These are phyloP conservation scores for Penicillium ochrochloron DNA, from an alignment of 495 filamentous ascomycete genomes.

Conservation along the genomic window DNA sequence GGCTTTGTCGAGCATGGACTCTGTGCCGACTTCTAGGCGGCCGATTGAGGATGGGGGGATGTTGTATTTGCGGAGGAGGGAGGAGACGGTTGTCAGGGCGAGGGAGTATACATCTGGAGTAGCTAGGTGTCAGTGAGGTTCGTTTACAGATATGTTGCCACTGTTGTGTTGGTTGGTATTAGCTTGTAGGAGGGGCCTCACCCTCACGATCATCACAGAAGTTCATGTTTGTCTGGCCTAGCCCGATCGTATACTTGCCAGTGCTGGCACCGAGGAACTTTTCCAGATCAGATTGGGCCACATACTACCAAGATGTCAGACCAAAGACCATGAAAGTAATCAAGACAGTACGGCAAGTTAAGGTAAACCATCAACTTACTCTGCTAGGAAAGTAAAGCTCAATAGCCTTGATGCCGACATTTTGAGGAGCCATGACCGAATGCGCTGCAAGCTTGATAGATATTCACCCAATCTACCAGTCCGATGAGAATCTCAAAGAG, in stretches of 20 bases:
- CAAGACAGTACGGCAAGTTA: background rate
- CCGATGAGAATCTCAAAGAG: background rate
- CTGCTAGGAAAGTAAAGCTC: conserved; percentile 97
- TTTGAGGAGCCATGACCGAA: conserved; percentile 60
- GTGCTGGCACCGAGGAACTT: conserved; percentile 93
- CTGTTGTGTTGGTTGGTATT: background rate
- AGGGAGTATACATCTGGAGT: conserved; percentile 92
- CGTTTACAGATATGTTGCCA: background rate
- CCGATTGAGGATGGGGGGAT: conserved; percentile 88
- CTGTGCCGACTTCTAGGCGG: conserved; percentile 94
- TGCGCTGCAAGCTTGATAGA: background rate
- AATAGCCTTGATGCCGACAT: conserved; percentile 99
- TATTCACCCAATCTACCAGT: background rate
- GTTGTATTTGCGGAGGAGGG: conserved; percentile 87
- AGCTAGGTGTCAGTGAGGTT: background rate
- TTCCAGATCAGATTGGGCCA: conserved; percentile 92
- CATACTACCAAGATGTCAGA: conserved; percentile 64
- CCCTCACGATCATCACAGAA: conserved; percentile 99
- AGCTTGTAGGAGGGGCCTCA: conserved; percentile 39
- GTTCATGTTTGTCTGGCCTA: conserved; percentile 99
- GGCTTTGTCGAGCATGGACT: conserved; percentile 98
- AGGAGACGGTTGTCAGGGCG: conserved; percentile 83
- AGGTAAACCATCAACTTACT: conserved; percentile 56
- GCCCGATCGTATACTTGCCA: conserved; percentile 98
- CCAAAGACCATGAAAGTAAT: conserved; percentile 21